phyloP scores from a whole-genome alignment of 1,284 basidiomycete species.

The Trichosporon sp. region DNA sequence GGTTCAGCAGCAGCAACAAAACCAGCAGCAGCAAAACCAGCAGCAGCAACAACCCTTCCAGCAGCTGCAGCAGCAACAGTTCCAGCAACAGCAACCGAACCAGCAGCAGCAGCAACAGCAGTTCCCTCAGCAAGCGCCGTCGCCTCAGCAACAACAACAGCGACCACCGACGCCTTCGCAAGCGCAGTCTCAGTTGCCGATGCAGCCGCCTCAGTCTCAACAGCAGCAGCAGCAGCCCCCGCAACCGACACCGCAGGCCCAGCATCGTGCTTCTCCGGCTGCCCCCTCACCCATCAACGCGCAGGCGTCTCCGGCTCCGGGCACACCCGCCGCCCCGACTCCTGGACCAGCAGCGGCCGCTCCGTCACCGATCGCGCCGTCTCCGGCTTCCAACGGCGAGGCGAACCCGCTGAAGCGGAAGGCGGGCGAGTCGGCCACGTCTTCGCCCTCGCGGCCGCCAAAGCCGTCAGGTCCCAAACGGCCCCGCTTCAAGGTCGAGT shows the following conservation, averaged over 20 bases:
- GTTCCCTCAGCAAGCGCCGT: background rate
- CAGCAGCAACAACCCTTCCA: constrained; percentile 16
- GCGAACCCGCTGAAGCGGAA: background rate
- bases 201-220: background rate
- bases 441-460: background rate
- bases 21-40: constrained; percentile 8
- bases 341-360: constrained; percentile 8
- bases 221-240: background rate
- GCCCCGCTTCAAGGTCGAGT: constrained; percentile 79
- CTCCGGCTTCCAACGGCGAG: background rate
- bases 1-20: constrained; percentile 11
- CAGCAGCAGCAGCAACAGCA: constrained; percentile 1
- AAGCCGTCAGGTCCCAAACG: constrained; percentile 31
- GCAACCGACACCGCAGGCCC: background rate
- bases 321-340: constrained; percentile 1
- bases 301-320: background rate
- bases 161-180: background rate
- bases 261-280: background rate
- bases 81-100: background rate
- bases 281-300: background rate
- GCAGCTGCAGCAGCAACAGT: background rate
- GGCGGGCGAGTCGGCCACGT: background rate
- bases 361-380: background rate
- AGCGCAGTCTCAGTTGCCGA: background rate
- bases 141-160: background rate